A percentile compares a stretch with the other conserved stretches of the same genome.
phyloP scores from a whole-genome alignment of 2,329 filamentous ascomycete genomes.

The Zalaria obscura region DNA sequence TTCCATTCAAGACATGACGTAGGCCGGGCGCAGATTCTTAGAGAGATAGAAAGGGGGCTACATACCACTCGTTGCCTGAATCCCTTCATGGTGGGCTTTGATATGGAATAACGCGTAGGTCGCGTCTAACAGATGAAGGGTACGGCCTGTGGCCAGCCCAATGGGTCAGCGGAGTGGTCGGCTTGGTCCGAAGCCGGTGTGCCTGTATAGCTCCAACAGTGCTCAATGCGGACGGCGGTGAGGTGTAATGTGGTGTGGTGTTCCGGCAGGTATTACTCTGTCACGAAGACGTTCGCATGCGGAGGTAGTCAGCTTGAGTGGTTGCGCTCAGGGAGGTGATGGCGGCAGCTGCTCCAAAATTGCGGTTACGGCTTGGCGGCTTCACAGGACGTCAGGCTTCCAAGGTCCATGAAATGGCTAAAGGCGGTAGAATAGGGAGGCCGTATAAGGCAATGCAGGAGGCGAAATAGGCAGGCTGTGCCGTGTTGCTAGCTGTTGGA shows the following conservation, averaged over 20 bases:
- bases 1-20: neutral
- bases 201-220: neutral
- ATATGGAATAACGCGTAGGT: neutral
- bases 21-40: neutral
- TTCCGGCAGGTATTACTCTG: neutral
- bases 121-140: neutral
- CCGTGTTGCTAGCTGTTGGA: too few relatives aligned
- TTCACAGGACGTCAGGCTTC: neutral
- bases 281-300: neutral
- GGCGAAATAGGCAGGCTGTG: too few relatives aligned
- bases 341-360: neutral
- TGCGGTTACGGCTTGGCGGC: neutral
- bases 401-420: too few relatives aligned
- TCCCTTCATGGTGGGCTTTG: conserved; percentile 59
- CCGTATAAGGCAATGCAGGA: too few relatives aligned
- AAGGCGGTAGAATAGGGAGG: too few relatives aligned
- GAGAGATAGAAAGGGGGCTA: conserved; percentile 13
- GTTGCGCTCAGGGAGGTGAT: neutral
- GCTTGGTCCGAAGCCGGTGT: neutral
- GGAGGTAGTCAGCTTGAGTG: neutral
- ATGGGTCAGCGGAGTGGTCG: neutral
- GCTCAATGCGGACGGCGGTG: neutral
- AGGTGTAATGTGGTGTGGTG: neutral
- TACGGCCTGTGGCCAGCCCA: neutral
- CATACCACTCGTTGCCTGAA: conserved; percentile 95